phyloP scores from a whole-genome alignment of 2,329 filamentous ascomycete genomes.

The Teratosphaeria gauchensis region DNA sequence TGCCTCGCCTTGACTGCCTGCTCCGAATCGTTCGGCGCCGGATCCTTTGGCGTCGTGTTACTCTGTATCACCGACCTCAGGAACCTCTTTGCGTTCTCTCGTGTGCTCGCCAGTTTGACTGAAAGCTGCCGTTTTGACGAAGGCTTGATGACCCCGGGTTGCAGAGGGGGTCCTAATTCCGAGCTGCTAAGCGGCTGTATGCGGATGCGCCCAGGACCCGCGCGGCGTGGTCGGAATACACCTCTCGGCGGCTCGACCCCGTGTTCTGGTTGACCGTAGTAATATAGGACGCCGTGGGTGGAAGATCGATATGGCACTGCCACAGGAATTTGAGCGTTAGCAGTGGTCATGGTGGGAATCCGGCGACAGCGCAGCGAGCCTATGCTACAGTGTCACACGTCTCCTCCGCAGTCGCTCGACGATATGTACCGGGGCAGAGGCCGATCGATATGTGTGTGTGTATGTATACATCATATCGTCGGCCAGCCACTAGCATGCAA shows the following conservation, averaged over 20 bases:
- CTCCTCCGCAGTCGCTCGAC: background rate
- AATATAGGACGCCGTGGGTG: constrained; percentile 8
- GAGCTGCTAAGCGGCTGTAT: constrained; percentile 39
- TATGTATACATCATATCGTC: background rate
- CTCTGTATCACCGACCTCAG: constrained; percentile 35
- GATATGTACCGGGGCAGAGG: background rate
- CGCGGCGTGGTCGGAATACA: constrained; percentile 42
- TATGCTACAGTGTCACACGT: background rate
- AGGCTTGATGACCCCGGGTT: background rate
- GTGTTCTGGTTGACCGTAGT: constrained; percentile 3
- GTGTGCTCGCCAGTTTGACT: constrained; percentile 42
- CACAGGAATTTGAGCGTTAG: constrained; percentile 2
- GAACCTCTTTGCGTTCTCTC: constrained; percentile 41
- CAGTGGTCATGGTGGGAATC: background rate
- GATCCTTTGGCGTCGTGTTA: background rate
- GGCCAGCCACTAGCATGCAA: background rate
- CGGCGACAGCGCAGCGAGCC: background rate
- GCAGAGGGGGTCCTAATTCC: constrained; percentile 28
- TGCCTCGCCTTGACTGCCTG: constrained; percentile 4
- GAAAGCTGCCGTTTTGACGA: constrained; percentile 6
- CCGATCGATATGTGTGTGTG: background rate
- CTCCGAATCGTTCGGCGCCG: constrained; percentile 1
- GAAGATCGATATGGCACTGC: constrained; percentile 4
- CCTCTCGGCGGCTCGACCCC: constrained; percentile 1
- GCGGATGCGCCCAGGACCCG: constrained; percentile 48